Conservation (phyloP, 23 red algal genomes). For the Agarophyton chilense region DNA sequence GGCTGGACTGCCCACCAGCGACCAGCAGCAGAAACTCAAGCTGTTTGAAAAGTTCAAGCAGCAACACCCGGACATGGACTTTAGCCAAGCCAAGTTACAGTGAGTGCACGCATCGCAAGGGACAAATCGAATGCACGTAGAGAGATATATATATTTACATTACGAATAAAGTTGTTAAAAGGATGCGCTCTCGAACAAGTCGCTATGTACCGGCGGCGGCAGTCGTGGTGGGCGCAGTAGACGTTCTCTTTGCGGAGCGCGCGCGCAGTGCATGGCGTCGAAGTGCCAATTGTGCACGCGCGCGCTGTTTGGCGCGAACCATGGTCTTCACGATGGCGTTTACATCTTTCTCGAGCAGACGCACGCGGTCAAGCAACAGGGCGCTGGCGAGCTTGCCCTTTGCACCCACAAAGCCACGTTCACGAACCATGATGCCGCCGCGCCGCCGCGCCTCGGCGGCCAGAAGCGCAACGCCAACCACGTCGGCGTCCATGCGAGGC, state of each 20-base stretch:
- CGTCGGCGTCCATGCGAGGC: slow-evolving; percentile 39
- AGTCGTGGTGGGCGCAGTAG: too few relatives aligned
- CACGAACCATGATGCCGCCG: slow-evolving; percentile 49
- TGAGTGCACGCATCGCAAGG: not conserved
- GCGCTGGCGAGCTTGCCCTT: slow-evolving; percentile 29
- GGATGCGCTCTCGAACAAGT: too few relatives aligned
- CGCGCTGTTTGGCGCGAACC: slow-evolving; percentile 35
- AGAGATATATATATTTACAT: slow-evolving; percentile 21
- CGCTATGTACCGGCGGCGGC: not conserved
- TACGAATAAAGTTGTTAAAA: too few relatives aligned
- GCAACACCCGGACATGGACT: slow-evolving; percentile 74
- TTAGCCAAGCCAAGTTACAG: slow-evolving; percentile 56
- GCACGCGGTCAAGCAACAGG: slow-evolving; percentile 12
- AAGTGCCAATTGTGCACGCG: not conserved
- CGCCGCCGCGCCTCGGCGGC: slow-evolving; percentile 51
- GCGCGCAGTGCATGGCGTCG: too few relatives aligned
- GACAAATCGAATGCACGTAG: not conserved
- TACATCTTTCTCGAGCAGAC: slow-evolving; percentile 50
- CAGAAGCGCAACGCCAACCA: slow-evolving; percentile 59
- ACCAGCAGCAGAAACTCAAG: slow-evolving; percentile 59
- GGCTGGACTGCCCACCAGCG: slow-evolving; percentile 74
- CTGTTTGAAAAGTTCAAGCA: slow-evolving; percentile 59
- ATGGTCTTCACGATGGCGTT: slow-evolving; percentile 51
- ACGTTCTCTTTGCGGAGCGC: too few relatives aligned
- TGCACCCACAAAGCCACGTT: slow-evolving; percentile 24